A percentile compares a stretch with the other conserved stretches of the same genome.
These are phyloP conservation scores for Cadophora luteo-olivacea DNA, from an alignment of 2,329 filamentous ascomycete genomes.

Conservation along the genomic window DNA sequence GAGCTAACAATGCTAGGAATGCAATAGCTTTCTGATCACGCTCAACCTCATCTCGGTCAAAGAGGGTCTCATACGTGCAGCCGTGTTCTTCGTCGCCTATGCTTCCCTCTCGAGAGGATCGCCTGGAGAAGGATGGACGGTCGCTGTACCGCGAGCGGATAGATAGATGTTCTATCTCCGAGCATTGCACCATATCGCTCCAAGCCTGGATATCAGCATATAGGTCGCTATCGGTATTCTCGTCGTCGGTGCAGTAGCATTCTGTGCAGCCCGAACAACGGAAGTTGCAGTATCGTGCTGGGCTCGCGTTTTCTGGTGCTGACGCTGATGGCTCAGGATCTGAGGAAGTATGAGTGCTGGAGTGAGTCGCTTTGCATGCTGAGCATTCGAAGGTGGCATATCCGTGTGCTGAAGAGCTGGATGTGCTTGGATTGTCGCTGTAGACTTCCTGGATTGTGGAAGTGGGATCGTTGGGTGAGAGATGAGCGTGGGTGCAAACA, in stretches of 20 bases:
- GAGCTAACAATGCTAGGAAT: too few species aligned
- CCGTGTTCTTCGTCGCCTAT: too few species aligned
- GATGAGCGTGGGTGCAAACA: background rate
- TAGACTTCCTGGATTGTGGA: background rate
- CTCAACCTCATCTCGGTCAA: too few species aligned
- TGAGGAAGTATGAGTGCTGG: background rate
- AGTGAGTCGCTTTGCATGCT: background rate
- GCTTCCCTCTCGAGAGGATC: too few species aligned
- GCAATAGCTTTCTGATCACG: too few species aligned
- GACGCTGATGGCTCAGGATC: background rate
- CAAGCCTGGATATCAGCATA: background rate
- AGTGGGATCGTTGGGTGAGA: background rate
- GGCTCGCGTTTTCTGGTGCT: background rate
- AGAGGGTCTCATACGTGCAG: too few species aligned
- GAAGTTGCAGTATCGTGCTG: background rate
- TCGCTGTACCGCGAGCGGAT: too few species aligned
- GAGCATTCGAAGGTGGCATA: background rate
- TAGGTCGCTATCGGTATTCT: background rate
- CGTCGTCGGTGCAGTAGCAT: background rate
- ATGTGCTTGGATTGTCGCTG: background rate
- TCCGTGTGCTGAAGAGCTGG: background rate
- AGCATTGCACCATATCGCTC: background rate
- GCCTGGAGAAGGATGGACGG: too few species aligned
- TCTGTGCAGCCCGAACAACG: background rate
- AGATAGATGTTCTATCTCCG: too few species aligned